phyloP scores from a whole-genome alignment of 2,329 filamentous ascomycete genomes.

The Colletotrichum graminicola region DNA sequence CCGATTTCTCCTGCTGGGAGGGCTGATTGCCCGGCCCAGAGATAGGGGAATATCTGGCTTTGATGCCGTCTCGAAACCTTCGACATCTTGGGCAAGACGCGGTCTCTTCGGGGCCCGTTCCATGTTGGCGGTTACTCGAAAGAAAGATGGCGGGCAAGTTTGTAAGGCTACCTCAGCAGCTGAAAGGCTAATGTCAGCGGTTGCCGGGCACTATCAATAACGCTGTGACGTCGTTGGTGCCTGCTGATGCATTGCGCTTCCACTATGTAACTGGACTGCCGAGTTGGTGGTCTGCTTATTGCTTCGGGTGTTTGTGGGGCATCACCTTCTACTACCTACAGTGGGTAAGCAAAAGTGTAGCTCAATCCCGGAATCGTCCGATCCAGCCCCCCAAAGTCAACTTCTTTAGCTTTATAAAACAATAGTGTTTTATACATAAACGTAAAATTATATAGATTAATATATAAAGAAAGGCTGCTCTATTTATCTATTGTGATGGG shows the following conservation, averaged over 20 bases:
- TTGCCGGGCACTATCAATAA: not conserved
- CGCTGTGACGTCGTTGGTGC: not conserved
- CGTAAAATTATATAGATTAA: too few relatives aligned
- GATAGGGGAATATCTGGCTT: constrained; percentile 44
- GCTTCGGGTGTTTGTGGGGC: not conserved
- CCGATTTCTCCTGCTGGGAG: constrained; percentile 54
- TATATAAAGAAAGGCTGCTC: too few relatives aligned
- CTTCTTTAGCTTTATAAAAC: too few relatives aligned
- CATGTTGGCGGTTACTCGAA: constrained; percentile 46
- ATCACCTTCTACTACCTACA: not conserved
- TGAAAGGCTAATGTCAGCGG: not conserved
- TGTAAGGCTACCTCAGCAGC: not conserved
- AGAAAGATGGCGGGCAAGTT: not conserved
- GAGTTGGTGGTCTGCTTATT: too few relatives aligned
- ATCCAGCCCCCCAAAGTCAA: too few relatives aligned
- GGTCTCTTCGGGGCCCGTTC: constrained; percentile 50
- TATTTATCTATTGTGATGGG: too few relatives aligned
- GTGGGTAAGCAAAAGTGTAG: too few relatives aligned
- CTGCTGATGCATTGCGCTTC: not conserved
- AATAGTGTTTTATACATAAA: too few relatives aligned
- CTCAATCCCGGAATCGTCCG: too few relatives aligned
- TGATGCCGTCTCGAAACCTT: not conserved
- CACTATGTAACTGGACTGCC: too few relatives aligned
- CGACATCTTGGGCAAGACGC: constrained; percentile 34
- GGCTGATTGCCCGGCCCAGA: constrained; percentile 59